A percentile compares a stretch with the other conserved stretches of the same genome.
These are phyloP conservation scores for Pleodorina starrii DNA, from an alignment of 139 green algal species.

Conservation along the genomic window DNA sequence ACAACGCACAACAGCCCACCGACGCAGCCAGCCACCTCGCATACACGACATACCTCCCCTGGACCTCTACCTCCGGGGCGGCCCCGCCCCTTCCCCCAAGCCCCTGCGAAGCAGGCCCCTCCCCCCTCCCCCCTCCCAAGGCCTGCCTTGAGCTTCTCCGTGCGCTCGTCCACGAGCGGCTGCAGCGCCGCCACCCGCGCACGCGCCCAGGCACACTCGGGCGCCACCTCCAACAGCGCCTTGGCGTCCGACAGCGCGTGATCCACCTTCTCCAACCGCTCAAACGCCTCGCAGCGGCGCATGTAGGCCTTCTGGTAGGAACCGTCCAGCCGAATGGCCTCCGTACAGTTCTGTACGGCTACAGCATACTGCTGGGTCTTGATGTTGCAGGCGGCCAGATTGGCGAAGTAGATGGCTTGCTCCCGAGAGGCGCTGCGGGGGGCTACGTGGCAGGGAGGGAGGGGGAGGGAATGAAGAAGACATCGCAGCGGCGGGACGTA, in stretches of 20 bases:
- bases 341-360: conserved; percentile 68
- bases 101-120: too few species aligned
- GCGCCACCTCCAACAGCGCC: conserved; percentile 82
- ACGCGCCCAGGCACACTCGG: conserved; percentile 67
- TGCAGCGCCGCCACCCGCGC: conserved; percentile 70
- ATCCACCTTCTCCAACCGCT: conserved; percentile 89
- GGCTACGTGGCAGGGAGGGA: conserved; percentile 42
- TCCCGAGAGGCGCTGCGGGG: conserved; percentile 53
- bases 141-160: conserved; percentile 94
- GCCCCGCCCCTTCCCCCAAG: too few species aligned
- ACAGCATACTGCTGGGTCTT: conserved; percentile 67
- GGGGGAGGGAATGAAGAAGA: too few species aligned
- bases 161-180: conserved; percentile 82
- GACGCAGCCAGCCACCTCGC: too few species aligned
- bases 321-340: conserved; percentile 68
- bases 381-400: conserved; percentile 81
- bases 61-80: too few species aligned
- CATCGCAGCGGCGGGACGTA: too few species aligned
- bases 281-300: conserved; percentile 79
- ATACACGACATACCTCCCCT: too few species aligned
- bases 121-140: too few species aligned
- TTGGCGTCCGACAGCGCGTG: conserved; percentile 81
- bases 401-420: conserved; percentile 81
- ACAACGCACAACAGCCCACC: too few species aligned
- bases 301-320: conserved; percentile 88